Conservation (phyloP, 2,329 filamentous ascomycete genomes). For the Aspergillus arachidicola region DNA sequence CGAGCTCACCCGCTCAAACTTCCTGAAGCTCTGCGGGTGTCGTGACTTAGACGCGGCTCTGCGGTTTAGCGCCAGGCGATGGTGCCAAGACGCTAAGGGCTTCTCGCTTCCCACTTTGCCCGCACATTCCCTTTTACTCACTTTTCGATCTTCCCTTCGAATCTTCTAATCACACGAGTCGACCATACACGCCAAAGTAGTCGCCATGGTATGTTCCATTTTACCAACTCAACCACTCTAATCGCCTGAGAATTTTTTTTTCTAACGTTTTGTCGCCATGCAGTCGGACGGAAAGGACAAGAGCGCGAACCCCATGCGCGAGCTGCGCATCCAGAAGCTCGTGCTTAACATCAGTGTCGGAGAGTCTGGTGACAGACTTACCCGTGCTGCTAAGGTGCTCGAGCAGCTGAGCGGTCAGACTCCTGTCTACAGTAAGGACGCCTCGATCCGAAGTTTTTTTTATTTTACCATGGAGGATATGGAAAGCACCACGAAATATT, state of each 20-base stretch:
- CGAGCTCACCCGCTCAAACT: constrained; percentile 19
- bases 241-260: background rate
- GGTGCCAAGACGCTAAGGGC: constrained; percentile 40
- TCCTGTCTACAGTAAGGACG: constrained; percentile 89
- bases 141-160: constrained; percentile 31
- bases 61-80: constrained; percentile 28
- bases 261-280: constrained; percentile 34
- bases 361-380: constrained; percentile 99
- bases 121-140: constrained; percentile 40
- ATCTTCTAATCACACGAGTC: constrained; percentile 38
- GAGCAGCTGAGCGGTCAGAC: constrained; percentile 99
- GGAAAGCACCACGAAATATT: background rate
- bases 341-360: constrained; percentile 99
- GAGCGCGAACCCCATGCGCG: constrained; percentile 97
- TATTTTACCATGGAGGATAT: background rate
- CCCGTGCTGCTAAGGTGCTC: constrained; percentile 98
- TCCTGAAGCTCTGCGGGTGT: constrained; percentile 14
- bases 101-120: constrained; percentile 39
- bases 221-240: constrained; percentile 8
- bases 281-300: constrained; percentile 75
- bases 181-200: constrained; percentile 44
- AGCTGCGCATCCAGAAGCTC: constrained; percentile 99
- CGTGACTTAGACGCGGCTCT: constrained; percentile 25
- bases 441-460: constrained; percentile 24
- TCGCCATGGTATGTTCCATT: constrained; percentile 51